Conservation (phyloP, 176 grass and related monocot species). For the Juncus effusus region DNA sequence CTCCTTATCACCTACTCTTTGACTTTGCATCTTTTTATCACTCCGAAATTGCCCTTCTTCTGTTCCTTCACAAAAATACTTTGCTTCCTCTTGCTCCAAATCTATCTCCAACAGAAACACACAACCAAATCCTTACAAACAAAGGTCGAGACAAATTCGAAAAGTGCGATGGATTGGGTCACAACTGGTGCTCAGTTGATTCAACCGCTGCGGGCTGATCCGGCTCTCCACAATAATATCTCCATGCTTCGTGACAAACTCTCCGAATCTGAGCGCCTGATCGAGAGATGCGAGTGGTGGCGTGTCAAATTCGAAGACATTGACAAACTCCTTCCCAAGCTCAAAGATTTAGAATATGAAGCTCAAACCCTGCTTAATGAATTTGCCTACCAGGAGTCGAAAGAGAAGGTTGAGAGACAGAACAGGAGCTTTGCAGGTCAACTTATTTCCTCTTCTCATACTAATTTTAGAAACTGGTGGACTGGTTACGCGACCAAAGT, state of each 20-base stretch:
- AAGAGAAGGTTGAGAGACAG: background rate
- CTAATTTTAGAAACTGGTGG: background rate
- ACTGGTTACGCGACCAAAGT: background rate
- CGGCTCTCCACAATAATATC: background rate
- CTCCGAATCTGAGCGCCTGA: background rate
- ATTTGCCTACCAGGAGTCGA: background rate
- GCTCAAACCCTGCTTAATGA: background rate
- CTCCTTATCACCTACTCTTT: no score
- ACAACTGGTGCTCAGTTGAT: no score
- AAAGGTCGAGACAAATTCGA: no score
- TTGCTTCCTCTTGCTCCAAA: no score
- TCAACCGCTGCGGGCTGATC: background rate
- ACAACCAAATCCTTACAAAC: no score
- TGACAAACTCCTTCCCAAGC: constrained; percentile 9
- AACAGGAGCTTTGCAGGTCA: background rate
- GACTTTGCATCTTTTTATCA: no score
- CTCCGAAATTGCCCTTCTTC: no score
- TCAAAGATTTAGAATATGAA: background rate
- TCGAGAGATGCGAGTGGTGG: constrained; percentile 11
- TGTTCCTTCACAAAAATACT: no score
- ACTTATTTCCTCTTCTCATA: no score
- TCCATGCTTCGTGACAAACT: background rate
- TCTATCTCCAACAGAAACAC: no score
- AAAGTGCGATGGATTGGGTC: no score
- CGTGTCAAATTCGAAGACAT: background rate